Evolutionary conservation across 176 grass and related monocot species (phyloP).

Genomic region (Bothriochloa decipiens): DNA sequence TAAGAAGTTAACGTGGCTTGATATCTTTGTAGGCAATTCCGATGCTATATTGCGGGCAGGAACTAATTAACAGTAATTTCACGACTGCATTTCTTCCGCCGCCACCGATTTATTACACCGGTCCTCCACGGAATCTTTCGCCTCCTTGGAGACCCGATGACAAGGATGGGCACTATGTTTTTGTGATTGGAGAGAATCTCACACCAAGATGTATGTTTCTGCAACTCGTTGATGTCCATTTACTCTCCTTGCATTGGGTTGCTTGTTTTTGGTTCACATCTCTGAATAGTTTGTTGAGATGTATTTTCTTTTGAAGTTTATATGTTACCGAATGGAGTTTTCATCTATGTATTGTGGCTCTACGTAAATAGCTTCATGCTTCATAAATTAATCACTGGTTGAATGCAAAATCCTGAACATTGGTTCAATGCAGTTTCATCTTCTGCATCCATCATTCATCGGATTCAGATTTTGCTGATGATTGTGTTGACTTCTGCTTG

Average conservation of each 20-base stretch:
- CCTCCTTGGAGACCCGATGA: constrained; percentile 86
- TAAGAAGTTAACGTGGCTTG: constrained; percentile 6
- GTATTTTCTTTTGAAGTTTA: neutral
- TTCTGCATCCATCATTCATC: neutral
- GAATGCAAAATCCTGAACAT: neutral
- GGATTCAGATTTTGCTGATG: constrained; percentile 4
- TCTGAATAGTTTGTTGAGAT: constrained; percentile 21
- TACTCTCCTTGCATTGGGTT: constrained; percentile 4
- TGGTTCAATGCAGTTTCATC: neutral
- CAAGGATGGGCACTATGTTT: constrained; percentile 95
- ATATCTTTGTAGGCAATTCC: constrained; percentile 66
- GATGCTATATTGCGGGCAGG: constrained; percentile 86
- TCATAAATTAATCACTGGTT: constrained; percentile 6
- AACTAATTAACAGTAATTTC: constrained; percentile 64
- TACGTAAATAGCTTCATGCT: neutral
- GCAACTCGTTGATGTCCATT: constrained; percentile 13
- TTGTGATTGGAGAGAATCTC: constrained; percentile 74
- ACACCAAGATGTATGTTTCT: constrained; percentile 82
- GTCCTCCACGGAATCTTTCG: constrained; percentile 56
- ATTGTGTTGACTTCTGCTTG: constrained; percentile 1
- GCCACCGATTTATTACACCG: constrained; percentile 60
- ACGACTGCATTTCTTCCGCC: constrained; percentile 58
- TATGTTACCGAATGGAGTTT: neutral
- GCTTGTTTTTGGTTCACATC: constrained; percentile 12
- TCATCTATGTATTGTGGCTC: constrained; percentile 12